Conservation (phyloP, 2,329 filamentous ascomycete species). For the Neophaeococcomyces mojaviensis region DNA sequence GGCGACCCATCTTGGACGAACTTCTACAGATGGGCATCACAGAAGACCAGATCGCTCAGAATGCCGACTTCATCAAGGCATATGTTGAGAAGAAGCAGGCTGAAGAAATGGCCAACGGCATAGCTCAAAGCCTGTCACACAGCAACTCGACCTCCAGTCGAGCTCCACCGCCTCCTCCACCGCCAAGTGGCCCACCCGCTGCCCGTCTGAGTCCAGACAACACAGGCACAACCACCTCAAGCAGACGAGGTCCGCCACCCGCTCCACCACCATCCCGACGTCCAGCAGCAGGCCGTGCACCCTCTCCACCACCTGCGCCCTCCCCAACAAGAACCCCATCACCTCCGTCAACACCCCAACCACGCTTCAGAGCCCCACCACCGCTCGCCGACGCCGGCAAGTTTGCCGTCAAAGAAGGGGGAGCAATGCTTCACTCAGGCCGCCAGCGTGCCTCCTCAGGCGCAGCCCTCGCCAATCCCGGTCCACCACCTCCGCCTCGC, state of each 20-base stretch:
- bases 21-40: conserved; percentile 59
- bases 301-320: conserved; percentile 36
- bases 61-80: conserved; percentile 60
- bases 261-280: conserved; percentile 49
- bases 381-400: conserved; percentile 85
- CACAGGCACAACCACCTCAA: conserved; percentile 44
- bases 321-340: conserved; percentile 62
- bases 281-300: conserved; percentile 35
- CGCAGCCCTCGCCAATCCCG: conserved; percentile 43
- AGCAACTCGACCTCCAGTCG: conserved; percentile 32
- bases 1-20: conserved; percentile 54
- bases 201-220: conserved; percentile 53
- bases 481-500: conserved; percentile 60
- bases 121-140: conserved; percentile 33
- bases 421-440: conserved; percentile 38
- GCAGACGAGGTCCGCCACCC: conserved; percentile 53
- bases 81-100: conserved; percentile 59
- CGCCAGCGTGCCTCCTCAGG: conserved; percentile 44
- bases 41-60: conserved; percentile 59
- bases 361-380: conserved; percentile 75
- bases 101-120: conserved; percentile 32
- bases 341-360: conserved; percentile 56
- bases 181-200: conserved; percentile 45
- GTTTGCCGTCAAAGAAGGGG: conserved; percentile 55
- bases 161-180: conserved; percentile 50